A percentile compares a stretch with the other conserved stretches of the same genome.
These are phyloP conservation scores for Flueggea neowawraea DNA, from an alignment of 441 rosid species.

Conservation along the genomic window DNA sequence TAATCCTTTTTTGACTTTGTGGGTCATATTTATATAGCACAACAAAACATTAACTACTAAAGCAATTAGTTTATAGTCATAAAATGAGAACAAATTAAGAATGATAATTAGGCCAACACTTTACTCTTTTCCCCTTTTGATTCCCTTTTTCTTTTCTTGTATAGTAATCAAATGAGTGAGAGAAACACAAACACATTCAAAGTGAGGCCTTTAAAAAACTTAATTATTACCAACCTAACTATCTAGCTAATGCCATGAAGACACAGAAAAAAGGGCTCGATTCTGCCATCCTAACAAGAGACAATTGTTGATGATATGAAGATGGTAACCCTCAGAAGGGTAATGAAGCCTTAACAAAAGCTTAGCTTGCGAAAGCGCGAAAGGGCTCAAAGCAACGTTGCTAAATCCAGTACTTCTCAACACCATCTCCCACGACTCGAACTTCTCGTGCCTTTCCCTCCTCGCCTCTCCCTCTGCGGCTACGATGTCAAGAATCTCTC, in stretches of 20 bases:
- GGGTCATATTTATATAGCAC: too few species aligned
- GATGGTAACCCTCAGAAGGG: constrained; percentile 90
- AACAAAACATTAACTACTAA: too few species aligned
- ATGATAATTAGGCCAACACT: too few species aligned
- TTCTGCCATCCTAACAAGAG: constrained; percentile 83
- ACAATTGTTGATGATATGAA: constrained; percentile 54
- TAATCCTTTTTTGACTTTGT: too few species aligned
- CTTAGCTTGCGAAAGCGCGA: constrained; percentile 88
- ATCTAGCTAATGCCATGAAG: constrained; percentile 61
- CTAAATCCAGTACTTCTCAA: constrained; percentile 58
- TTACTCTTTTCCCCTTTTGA: too few species aligned
- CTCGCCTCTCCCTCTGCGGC: constrained; percentile 57
- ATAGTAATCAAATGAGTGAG: too few species aligned
- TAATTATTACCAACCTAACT: too few species aligned
- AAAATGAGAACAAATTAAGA: too few species aligned
- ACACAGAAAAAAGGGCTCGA: constrained; percentile 83
- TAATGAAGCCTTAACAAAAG: constrained; percentile 88
- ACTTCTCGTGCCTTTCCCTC: constrained; percentile 57
- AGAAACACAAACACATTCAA: too few species aligned
- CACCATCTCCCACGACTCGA: constrained; percentile 72
- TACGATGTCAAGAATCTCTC: constrained; percentile 70
- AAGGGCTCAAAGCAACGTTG: constrained; percentile 73
- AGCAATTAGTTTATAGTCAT: too few species aligned
- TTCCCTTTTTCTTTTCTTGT: too few species aligned
- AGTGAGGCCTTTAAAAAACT: too few species aligned